Evolutionary conservation across 805 yeast species (phyloP).

Genomic region (Deakozyma indianensis): DNA sequence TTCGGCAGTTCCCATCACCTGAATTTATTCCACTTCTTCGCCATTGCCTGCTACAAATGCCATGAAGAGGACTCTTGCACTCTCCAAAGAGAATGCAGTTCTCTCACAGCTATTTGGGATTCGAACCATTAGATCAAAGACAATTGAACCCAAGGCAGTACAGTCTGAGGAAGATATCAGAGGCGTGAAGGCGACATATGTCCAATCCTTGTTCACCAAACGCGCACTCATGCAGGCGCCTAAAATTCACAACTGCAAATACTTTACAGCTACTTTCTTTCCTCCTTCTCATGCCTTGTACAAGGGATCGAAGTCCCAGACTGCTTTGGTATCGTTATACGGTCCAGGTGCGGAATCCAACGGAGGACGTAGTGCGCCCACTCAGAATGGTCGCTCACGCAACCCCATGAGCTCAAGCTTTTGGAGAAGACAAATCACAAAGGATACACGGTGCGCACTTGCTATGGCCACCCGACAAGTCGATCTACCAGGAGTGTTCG

Average conservation of each 20-base stretch:
- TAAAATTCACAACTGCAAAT: not conserved
- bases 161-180: no score
- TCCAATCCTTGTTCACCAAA: not conserved
- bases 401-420: not conserved
- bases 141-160: no score
- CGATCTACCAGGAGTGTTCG: not conserved
- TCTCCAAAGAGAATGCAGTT: no score
- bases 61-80: no score
- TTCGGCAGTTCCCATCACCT: no score
- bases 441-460: not conserved
- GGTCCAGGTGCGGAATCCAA: not conserved
- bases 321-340: not conserved
- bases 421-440: not conserved
- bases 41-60: no score
- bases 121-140: no score
- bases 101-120: no score
- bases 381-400: not conserved
- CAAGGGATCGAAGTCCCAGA: not conserved
- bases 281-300: not conserved
- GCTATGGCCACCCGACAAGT: not conserved
- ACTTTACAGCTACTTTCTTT: not conserved
- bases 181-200: not conserved
- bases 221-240: not conserved
- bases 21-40: no score
- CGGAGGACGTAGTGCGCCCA: not conserved